Evolutionary conservation across 2,329 filamentous ascomycete species (phyloP), one percentile per base, ranked within the genome.

Genomic region (Fusarium pseudoanthophilum): DNA sequence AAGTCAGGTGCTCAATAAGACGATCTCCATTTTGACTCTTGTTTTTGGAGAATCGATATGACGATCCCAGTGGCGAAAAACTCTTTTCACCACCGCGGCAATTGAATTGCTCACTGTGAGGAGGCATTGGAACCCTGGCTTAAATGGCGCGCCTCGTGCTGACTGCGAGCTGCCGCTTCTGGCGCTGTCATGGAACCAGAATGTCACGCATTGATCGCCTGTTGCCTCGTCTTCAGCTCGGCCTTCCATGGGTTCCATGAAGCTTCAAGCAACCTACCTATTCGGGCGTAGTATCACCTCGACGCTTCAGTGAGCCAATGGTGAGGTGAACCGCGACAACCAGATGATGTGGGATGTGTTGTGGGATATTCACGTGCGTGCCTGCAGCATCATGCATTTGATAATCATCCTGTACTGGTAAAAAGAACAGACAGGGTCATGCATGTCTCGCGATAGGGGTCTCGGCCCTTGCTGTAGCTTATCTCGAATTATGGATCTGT

Each of bases 201-300:
- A 67, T 70, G 67, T 60, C 59, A 40, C 52, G 60, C 67, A 69
- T 69, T 65, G 67, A 67, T 64, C 67, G 52, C 55, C 63, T 14
- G 49, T 65, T 57, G 67, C 66, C 67, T 70, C 16, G 59, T 64
- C 46, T 69, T 69, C 67, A 69, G 67, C 67, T 69, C 24, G 32
- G n/a, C 51, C 51, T 59, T 49, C 60, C 52, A 70, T 55, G 52
- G 65, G 40, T 69, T 69, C 64, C 34, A 57, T 32, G 45, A 65
- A 43, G 34, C 52, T 49, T 59, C 66, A 65, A 20, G 28, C 40
- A 64, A 69, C 66, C 67, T 69, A 70, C 67, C 66, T 69, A n/a
- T 55, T 69, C 42, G 11, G 42, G 67, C 18, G 20, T 70, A 69
- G 67, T 28, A n/a, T 32, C 14, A 36, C 4, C 24, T 14, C 16